A percentile compares a stretch with the other conserved stretches of the same genome.
phyloP scores from a whole-genome alignment of 2,329 filamentous ascomycete species.

The Talaromyces funiculosus region DNA sequence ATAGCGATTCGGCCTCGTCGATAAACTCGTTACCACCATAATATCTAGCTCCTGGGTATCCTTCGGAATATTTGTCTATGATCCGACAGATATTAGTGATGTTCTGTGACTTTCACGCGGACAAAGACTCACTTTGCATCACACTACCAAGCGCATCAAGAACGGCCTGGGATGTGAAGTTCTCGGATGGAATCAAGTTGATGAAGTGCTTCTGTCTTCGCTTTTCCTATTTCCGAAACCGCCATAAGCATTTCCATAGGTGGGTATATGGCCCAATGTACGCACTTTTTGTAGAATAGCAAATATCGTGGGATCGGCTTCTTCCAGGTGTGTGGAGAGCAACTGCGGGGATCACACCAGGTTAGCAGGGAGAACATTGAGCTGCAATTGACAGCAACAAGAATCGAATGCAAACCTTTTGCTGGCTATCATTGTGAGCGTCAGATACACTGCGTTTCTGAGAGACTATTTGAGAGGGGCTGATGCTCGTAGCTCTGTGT shows the following conservation, averaged over 20 bases:
- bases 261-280: background rate
- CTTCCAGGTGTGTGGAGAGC: slow-evolving; percentile 69
- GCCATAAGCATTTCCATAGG: background rate
- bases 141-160: slow-evolving; percentile 86
- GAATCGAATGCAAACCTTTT: slow-evolving; percentile 28
- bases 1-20: slow-evolving; percentile 80
- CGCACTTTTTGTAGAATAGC: slow-evolving; percentile 82
- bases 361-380: background rate
- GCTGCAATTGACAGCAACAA: background rate
- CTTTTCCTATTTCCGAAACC: slow-evolving; percentile 68
- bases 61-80: slow-evolving; percentile 94
- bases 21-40: slow-evolving; percentile 97
- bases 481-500: slow-evolving; percentile 17
- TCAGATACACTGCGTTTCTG: slow-evolving; percentile 36
- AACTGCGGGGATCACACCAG: slow-evolving; percentile 49
- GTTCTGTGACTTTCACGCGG: background rate
- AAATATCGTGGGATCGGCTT: slow-evolving; percentile 81
- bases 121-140: slow-evolving; percentile 72
- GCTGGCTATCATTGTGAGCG: slow-evolving; percentile 35
- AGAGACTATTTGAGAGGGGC: slow-evolving; percentile 19
- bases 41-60: slow-evolving; percentile 92
- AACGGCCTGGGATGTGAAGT: slow-evolving; percentile 90
- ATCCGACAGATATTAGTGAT: slow-evolving; percentile 20
- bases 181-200: slow-evolving; percentile 92
- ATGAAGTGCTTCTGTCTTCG: slow-evolving; percentile 95